phyloP scores from a whole-genome alignment of 768 basidiomycete genomes.

The Paxillus involutus region DNA sequence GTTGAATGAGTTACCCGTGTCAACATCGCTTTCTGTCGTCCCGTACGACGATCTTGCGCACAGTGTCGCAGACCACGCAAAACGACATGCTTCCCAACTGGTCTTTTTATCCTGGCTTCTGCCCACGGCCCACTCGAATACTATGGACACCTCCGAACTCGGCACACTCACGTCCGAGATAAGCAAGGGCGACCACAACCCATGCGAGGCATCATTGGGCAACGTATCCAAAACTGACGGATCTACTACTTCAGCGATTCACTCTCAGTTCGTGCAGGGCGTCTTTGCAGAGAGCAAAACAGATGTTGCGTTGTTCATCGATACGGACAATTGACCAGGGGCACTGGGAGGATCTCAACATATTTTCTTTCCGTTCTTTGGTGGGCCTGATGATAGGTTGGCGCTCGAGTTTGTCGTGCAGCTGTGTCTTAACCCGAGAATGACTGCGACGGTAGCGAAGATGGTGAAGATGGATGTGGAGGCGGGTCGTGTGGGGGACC shows the following conservation, averaged over 20 bases:
- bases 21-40: slow-evolving; percentile 70
- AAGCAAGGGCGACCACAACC: slow-evolving; percentile 39
- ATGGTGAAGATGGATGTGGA: slow-evolving; percentile 49
- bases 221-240: slow-evolving; percentile 31
- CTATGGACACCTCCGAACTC: slow-evolving; percentile 1
- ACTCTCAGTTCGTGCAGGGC: slow-evolving; percentile 82
- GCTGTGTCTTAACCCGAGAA: slow-evolving; percentile 65
- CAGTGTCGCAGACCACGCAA: slow-evolving; percentile 69
- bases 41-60: slow-evolving; percentile 70
- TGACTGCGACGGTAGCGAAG: slow-evolving; percentile 78
- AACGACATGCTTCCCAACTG: slow-evolving; percentile 60
- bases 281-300: slow-evolving; percentile 70
- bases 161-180: slow-evolving; percentile 11
- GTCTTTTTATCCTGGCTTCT: slow-evolving; percentile 83
- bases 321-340: slow-evolving; percentile 45
- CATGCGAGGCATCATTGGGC: slow-evolving; percentile 72
- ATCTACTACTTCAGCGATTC: slow-evolving; percentile 48
- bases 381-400: slow-evolving; percentile 90
- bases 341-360: slow-evolving; percentile 50
- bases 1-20: slow-evolving; percentile 65
- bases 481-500: slow-evolving; percentile 17
- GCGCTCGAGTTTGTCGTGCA: slow-evolving; percentile 85
- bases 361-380: slow-evolving; percentile 88
- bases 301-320: slow-evolving; percentile 86
- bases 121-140: slow-evolving; percentile 23